Percentiles rank a stretch among this genome's conserved stretches.
phyloP scores from a whole-genome alignment of 1,284 basidiomycete species.

The Abortiporus biennis region DNA sequence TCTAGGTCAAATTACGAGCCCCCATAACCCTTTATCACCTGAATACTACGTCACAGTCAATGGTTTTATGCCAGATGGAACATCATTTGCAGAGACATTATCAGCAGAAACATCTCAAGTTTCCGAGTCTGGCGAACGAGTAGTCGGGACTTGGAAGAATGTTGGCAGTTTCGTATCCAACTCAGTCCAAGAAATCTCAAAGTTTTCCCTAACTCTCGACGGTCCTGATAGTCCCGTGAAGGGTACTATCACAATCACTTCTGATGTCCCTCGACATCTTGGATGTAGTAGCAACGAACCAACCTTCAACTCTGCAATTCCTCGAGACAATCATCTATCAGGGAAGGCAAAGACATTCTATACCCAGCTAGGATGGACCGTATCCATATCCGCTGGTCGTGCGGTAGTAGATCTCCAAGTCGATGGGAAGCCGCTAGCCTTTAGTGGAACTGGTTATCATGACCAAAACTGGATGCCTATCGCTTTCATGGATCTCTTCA shows the following conservation, averaged over 20 bases:
- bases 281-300: slow-evolving; percentile 18
- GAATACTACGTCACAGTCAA: slow-evolving; percentile 20
- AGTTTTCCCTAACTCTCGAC: slow-evolving; percentile 12
- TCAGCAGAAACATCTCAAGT: slow-evolving; percentile 15
- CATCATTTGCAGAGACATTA: slow-evolving; percentile 14
- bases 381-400: slow-evolving; percentile 16
- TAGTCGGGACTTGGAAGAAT: slow-evolving; percentile 17
- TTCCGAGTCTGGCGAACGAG: slow-evolving; percentile 13
- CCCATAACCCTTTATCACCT: slow-evolving; percentile 11
- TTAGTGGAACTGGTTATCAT: slow-evolving; percentile 22
- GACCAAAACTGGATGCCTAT: slow-evolving; percentile 21
- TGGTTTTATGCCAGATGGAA: slow-evolving; percentile 20
- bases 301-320: slow-evolving; percentile 15
- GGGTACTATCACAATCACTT: slow-evolving; percentile 15
- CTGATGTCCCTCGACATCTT: slow-evolving; percentile 15
- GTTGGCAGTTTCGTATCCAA: slow-evolving; percentile 16
- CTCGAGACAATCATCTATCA: slow-evolving; percentile 8
- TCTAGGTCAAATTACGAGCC: slow-evolving; percentile 18
- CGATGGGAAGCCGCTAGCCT: slow-evolving; percentile 15
- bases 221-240: no score
- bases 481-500: slow-evolving; percentile 16
- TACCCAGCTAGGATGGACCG: slow-evolving; percentile 21
- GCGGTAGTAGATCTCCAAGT: slow-evolving; percentile 17
- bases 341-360: slow-evolving; percentile 16
- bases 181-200: slow-evolving; percentile 14